Conservation (phyloP, 2,329 filamentous ascomycete species). For the Colletotrichum euphorbiae region DNA sequence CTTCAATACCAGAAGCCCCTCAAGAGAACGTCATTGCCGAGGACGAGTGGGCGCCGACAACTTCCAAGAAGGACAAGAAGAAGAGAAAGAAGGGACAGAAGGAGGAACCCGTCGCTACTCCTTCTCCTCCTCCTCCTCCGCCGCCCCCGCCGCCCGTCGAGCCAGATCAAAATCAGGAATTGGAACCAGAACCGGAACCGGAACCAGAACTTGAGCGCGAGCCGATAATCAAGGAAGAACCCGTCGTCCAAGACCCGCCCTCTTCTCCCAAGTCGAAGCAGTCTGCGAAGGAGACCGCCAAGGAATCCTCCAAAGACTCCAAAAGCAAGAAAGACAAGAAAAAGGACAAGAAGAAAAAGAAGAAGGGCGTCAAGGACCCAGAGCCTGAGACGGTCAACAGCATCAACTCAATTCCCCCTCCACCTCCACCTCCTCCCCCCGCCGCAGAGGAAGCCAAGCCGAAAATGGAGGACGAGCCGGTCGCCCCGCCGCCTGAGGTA, state of each 20-base stretch:
- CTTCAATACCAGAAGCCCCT: conserved; percentile 17
- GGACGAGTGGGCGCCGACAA: conserved; percentile 33
- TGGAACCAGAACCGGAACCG: neutral
- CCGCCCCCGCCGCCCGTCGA: conserved; percentile 15
- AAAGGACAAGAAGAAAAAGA: conserved; percentile 40
- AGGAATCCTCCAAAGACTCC: conserved; percentile 30
- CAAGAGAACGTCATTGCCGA: conserved; percentile 17
- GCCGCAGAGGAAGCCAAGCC: conserved; percentile 16
- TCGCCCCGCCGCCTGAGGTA: conserved; percentile 10
- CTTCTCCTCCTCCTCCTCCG: conserved; percentile 1
- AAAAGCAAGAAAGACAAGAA: conserved; percentile 40
- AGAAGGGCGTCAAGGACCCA: conserved; percentile 36
- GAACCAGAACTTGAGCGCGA: neutral
- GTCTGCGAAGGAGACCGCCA: conserved; percentile 17
- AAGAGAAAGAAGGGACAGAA: conserved; percentile 36
- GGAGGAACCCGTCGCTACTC: conserved; percentile 4
- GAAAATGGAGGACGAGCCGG: conserved; percentile 28
- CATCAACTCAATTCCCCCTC: neutral
- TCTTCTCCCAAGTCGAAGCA: conserved; percentile 25
- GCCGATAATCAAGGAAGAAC: too few relatives aligned
- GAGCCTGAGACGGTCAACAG: conserved; percentile 18
- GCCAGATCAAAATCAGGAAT: neutral
- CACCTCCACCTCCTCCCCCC: conserved; percentile 11
- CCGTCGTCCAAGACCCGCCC: neutral
- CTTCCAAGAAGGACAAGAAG: conserved; percentile 37